Evolutionary conservation across 108 stramenopile species (phyloP), one percentile per base, ranked within the genome.

Genomic region (Fragilariopsis cylindrus): DNA sequence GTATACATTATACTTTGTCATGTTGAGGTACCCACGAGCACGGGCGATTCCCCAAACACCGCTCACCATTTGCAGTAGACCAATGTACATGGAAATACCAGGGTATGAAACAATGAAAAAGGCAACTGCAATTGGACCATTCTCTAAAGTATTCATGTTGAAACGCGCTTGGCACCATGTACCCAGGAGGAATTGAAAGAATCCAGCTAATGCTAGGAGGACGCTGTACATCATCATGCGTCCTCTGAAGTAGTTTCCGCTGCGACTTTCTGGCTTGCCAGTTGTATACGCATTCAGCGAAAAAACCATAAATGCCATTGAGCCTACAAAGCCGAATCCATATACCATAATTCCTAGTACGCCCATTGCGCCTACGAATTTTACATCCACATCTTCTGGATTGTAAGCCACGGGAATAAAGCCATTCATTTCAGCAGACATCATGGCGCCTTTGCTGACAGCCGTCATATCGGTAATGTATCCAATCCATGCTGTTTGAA

Each of bases 321-420:
- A 45, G 4, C 81, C 81, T 0, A 76, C 40, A 43, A 81, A 73
- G 11, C 49, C 71, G 18, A 57, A 52, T 12, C 76, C 81, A 42
- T 81, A 81, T 46, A 13, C 39, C 9, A 73, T 11, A 45, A 81
- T 66, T 3, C 66, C 76, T 16, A 81, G 8, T 19, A 81, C 73
- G 11, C 62, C 62, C 81, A 77, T 81, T 7, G 81, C 81, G 53
- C 81, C 81, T 5, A 77, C 71, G 43, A 76, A 81, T 2, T 64
- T 2, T 1, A 77, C 76, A 52, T 73, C 71, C 16, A 9, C n/a
- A 7, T 65, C 65, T 9, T 48, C 19, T 8, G 70, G 64, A 7
- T 67, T 19, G 19, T 77, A 77, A 3, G 16, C 58, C 21, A 40
- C 53, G 3, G 76, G 76, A 56, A 81, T 73, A 4, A 77, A 77